A percentile compares a stretch with the other conserved stretches of the same genome.
Evolutionary conservation across 352 stramenopile genomes (phyloP).

Genomic region (Phytophthora europaea): DNA sequence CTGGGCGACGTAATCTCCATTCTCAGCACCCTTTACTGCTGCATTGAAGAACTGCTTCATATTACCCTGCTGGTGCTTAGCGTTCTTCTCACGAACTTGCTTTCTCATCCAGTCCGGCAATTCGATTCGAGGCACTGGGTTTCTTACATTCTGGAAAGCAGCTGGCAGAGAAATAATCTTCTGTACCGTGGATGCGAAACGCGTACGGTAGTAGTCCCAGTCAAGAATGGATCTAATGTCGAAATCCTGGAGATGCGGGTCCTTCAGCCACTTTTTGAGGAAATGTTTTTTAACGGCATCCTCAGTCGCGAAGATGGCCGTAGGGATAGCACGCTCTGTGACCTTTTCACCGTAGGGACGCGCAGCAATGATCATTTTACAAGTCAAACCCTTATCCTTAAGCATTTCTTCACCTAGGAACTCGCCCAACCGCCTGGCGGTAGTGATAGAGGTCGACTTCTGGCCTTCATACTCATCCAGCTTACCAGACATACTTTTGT

Average conservation of each 20-base stretch:
- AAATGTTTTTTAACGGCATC: constrained; percentile 96
- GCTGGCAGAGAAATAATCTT: constrained; percentile 99
- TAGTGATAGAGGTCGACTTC: constrained; percentile 99
- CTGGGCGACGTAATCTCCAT: constrained; percentile 62
- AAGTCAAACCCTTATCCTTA: constrained; percentile 98
- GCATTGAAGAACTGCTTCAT: constrained; percentile 94
- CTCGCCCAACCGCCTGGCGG: constrained; percentile 96
- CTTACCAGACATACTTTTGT: constrained; percentile 98
- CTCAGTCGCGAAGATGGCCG: constrained; percentile 98
- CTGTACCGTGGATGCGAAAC: constrained; percentile 93
- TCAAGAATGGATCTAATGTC: constrained; percentile 96
- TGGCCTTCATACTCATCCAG: constrained; percentile 98
- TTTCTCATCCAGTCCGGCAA: constrained; percentile 98
- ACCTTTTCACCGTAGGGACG: constrained; percentile 95
- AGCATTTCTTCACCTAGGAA: constrained; percentile 99
- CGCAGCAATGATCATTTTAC: constrained; percentile 98
- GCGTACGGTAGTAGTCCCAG: constrained; percentile 98
- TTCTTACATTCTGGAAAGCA: constrained; percentile 97
- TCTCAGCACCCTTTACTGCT: constrained; percentile 31
- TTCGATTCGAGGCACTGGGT: constrained; percentile 96
- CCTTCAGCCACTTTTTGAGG: constrained; percentile 98
- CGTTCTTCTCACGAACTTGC: constrained; percentile 92
- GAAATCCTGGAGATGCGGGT: constrained; percentile 93
- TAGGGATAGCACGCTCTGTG: constrained; percentile 98
- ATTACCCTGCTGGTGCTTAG: constrained; percentile 76